Evolutionary conservation across 192 early-diverging fungal genomes (phyloP), one percentile per base, ranked within the genome.

Genomic region (Entomortierella chlamydospora): DNA sequence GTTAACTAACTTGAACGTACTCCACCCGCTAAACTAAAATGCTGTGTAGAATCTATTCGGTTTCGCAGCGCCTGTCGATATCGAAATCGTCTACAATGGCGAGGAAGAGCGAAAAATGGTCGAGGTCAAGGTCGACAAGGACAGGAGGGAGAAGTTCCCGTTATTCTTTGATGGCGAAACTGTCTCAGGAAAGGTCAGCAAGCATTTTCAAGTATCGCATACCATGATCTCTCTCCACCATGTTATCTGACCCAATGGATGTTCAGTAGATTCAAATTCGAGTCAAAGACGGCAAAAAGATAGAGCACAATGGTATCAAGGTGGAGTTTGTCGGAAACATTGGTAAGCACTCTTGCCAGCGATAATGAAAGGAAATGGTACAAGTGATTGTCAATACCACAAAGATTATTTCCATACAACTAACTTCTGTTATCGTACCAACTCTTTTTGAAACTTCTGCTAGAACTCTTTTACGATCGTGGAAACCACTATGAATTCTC

Each of bases 251-350:
- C n/a, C n/a, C n/a, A n/a, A n/a, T n/a, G n/a, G n/a, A n/a, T n/a
- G n/a, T n/a, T 18, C 45, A 37, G 25, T 34, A 95, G 93, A 90
- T 93, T 30, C 89, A 89, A 28, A 87, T 96, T 57, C 82, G 93
- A 26, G 83, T 94, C 17, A 84, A 84, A 58, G 97, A 99, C 78
- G 96, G 95, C 28, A 98, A 97, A 80, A 92, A 90, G 63, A 83
- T 99, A 56, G 97, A 99, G 83, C 98, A 99, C 86, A 93, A 96
- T 63, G 98, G 98, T 33, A 98, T 99, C 68, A 98, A 96, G 67
- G 93, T 98, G 31, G 96, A 99, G 81, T 99, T 99, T 86, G 91
- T 99, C n/a, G 98, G 98, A 30, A 91, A 94, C 72, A 99, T 96
- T 70, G 93, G 94, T 95, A 90, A 70, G 9, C 26, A 28, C 26